Conservation (phyloP, 371 early-diverging fungal genomes). For the Sporodiniella umbellata region DNA sequence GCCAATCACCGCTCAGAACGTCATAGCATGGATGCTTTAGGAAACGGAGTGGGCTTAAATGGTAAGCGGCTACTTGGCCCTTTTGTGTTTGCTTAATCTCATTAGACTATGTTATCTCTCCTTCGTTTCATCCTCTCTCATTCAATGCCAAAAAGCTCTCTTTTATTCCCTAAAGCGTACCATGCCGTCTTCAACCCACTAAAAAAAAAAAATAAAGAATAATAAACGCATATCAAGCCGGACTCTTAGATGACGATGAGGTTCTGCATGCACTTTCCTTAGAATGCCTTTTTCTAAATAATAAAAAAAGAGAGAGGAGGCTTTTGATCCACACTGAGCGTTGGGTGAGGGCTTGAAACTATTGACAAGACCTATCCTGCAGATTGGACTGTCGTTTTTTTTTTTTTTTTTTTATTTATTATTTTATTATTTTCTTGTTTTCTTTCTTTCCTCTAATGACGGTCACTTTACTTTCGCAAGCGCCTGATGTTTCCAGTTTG, state of each 20-base stretch:
- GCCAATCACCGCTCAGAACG: background rate
- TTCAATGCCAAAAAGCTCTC: too few relatives aligned
- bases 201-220: too few relatives aligned
- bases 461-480: constrained; percentile 35
- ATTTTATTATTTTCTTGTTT: background rate
- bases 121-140: too few relatives aligned
- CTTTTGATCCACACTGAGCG: too few relatives aligned
- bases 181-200: background rate
- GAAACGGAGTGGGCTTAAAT: background rate
- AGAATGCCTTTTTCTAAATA: too few relatives aligned
- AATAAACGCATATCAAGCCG: too few relatives aligned
- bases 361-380: too few relatives aligned
- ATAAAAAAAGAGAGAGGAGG: too few relatives aligned
- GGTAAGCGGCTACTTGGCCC: background rate
- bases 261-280: too few relatives aligned
- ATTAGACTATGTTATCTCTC: background rate
- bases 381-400: background rate
- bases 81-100: background rate
- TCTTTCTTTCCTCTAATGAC: constrained; percentile 30
- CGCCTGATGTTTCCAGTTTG: constrained; percentile 29
- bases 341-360: too few relatives aligned
- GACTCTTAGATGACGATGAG: too few relatives aligned
- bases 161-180: too few relatives aligned
- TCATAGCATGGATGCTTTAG: background rate
- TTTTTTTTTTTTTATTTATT: background rate